Percentiles rank a stretch among this genome's conserved stretches.
Evolutionary conservation across 2,329 filamentous ascomycete species (phyloP).

Genomic region (Thyridium curvatum): DNA sequence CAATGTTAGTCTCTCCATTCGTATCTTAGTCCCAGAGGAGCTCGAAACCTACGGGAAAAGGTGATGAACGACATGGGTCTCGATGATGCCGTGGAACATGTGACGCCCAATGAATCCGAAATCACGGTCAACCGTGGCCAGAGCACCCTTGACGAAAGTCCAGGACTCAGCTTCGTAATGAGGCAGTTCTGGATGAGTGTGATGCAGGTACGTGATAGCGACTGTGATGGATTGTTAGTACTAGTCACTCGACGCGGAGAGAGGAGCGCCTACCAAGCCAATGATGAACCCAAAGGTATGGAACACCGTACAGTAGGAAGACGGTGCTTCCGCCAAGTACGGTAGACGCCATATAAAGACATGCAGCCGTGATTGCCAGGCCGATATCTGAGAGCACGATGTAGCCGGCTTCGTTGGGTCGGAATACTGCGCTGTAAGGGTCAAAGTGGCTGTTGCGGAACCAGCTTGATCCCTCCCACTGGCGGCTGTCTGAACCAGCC

Average conservation of each 20-base stretch:
- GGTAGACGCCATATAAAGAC: conserved; percentile 45
- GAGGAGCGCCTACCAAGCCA: conserved; percentile 74
- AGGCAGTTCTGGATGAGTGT: conserved; percentile 55
- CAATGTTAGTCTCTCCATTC: not conserved
- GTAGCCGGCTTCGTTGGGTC: conserved; percentile 46
- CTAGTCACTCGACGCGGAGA: conserved; percentile 4
- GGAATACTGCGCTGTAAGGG: conserved; percentile 55
- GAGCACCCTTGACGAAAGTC: conserved; percentile 56
- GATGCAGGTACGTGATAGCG: conserved; percentile 70
- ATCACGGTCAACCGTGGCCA: conserved; percentile 58
- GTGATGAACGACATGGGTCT: conserved; percentile 59
- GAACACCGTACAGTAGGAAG: conserved; percentile 53
- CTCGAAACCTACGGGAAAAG: conserved; percentile 41
- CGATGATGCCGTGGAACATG: conserved; percentile 61
- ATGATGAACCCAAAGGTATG: conserved; percentile 93
- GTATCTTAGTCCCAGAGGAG: no score
- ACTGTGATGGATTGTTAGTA: conserved; percentile 31
- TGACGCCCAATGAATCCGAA: conserved; percentile 60
- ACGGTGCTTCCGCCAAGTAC: conserved; percentile 51
- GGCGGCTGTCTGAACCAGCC: conserved; percentile 39
- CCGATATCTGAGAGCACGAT: conserved; percentile 57
- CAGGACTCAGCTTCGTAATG: conserved; percentile 54
- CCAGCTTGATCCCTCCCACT: conserved; percentile 33
- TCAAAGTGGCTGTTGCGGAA: conserved; percentile 52
- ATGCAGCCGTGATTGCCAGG: conserved; percentile 41